phyloP scores from a whole-genome alignment of 2,329 filamentous ascomycete species.

The Penicillium sp. region DNA sequence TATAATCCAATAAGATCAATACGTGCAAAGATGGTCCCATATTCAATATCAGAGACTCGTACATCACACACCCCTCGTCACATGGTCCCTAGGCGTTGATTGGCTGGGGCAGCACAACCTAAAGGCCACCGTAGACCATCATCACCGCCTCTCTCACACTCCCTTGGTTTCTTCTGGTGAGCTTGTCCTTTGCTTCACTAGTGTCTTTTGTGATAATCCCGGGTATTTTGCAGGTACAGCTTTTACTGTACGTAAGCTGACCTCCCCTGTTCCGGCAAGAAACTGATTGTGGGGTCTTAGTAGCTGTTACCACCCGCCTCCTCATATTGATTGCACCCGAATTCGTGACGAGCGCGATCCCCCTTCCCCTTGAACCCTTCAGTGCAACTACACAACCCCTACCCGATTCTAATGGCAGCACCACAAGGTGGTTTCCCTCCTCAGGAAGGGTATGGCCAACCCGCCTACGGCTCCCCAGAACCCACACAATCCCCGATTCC shows the following conservation, averaged over 20 bases:
- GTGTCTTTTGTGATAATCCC: conserved; percentile 1
- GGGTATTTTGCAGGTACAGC: not conserved
- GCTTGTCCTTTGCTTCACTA: conserved; percentile 5
- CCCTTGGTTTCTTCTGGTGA: conserved; percentile 10
- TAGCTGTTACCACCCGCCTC: conserved; percentile 25
- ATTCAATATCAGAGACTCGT: not conserved
- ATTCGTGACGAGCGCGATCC: conserved; percentile 10
- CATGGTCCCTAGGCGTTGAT: conserved; percentile 31
- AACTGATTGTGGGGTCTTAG: conserved; percentile 28
- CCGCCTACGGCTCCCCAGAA: conserved; percentile 41
- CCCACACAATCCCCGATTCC: conserved; percentile 37
- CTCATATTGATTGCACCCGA: conserved; percentile 17
- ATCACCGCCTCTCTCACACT: conserved; percentile 28
- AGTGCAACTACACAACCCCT: conserved; percentile 2
- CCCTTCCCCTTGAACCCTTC: conserved; percentile 2
- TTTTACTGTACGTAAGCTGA: not conserved
- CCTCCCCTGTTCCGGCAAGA: conserved; percentile 6
- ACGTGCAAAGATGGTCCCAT: not conserved
- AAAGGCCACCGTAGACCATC: conserved; percentile 43
- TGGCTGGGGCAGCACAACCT: conserved; percentile 33
- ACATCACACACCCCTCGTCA: conserved; percentile 6
- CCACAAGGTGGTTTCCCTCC: conserved; percentile 54
- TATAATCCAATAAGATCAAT: not conserved
- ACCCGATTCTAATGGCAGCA: conserved; percentile 46
- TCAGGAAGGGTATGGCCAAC: conserved; percentile 51